Conservation (phyloP, 345 rosid genomes). For the Cardamine occulta region DNA sequence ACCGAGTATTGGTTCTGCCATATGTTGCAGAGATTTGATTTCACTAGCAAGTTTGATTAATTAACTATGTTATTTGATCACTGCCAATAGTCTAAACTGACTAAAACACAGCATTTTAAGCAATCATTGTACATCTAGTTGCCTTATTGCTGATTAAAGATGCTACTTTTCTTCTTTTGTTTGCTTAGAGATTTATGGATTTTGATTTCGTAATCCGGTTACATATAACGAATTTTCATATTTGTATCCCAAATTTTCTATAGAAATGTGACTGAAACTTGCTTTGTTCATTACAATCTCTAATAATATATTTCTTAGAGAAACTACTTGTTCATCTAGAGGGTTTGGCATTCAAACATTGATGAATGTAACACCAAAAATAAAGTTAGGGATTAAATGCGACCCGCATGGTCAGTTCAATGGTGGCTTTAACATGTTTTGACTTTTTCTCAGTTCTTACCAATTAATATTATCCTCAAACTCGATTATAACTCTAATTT, state of each 20-base stretch:
- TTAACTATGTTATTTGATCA: conserved; percentile 12
- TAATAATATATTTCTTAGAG: not conserved
- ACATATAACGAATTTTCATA: not conserved
- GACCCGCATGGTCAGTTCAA: not conserved
- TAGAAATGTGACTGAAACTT: not conserved
- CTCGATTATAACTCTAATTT: not conserved
- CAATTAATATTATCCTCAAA: not conserved
- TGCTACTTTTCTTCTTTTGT: not conserved
- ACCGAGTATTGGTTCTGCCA: not conserved
- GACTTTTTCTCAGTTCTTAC: conserved; percentile 12
- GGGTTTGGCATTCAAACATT: not conserved
- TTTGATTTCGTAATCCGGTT: not conserved
- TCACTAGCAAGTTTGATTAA: conserved; percentile 15
- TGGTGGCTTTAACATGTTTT: conserved; percentile 36
- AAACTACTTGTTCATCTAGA: not conserved
- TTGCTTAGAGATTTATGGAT: not conserved
- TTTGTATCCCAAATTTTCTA: not conserved
- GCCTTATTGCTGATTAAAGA: not conserved
- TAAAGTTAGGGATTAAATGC: not conserved
- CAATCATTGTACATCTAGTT: not conserved
- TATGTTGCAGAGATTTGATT: conserved; percentile 18
- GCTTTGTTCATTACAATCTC: not conserved
- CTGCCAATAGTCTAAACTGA: not conserved
- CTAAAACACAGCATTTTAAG: not conserved
- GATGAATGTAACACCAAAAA: not conserved